These are phyloP conservation scores for Remersonia thermophila DNA, from an alignment of 2,329 filamentous ascomycete species.

Conservation along the genomic window DNA sequence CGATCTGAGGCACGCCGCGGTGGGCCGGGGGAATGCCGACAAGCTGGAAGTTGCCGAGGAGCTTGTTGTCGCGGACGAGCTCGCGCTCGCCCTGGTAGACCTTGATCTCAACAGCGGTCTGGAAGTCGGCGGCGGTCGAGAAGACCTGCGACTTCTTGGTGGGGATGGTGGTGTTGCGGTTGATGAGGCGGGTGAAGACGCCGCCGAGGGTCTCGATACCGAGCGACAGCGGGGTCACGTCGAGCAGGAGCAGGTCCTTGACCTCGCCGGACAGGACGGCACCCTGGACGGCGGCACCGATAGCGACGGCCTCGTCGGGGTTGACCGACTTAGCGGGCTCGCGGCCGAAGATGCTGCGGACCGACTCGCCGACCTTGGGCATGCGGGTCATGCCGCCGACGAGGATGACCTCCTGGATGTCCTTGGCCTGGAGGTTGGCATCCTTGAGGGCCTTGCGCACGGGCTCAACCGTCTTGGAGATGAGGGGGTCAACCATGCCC, in stretches of 20 bases:
- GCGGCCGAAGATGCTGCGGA: slow-evolving; percentile 93
- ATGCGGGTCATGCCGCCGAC: slow-evolving; percentile 99
- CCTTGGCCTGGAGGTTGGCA: slow-evolving; percentile 77
- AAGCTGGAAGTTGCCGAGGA: slow-evolving; percentile 98
- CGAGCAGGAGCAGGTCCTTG: slow-evolving; percentile 87
- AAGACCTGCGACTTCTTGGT: slow-evolving; percentile 99
- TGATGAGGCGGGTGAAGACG: slow-evolving; percentile 96
- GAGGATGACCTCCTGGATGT: slow-evolving; percentile 95
- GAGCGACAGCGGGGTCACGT: slow-evolving; percentile 90
- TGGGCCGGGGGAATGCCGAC: slow-evolving; percentile 93
- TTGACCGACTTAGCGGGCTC: slow-evolving; percentile 97
- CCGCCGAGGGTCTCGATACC: slow-evolving; percentile 97
- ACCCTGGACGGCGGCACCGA: slow-evolving; percentile 94
- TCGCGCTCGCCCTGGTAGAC: slow-evolving; percentile 99
- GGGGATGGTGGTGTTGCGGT: slow-evolving; percentile 97
- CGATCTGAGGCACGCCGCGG: slow-evolving; percentile 89
- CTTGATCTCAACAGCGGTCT: slow-evolving; percentile 98
- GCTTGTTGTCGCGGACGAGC: slow-evolving; percentile 96
- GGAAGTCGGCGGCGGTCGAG: slow-evolving; percentile 95
- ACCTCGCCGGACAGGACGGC: slow-evolving; percentile 93
- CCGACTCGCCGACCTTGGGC: slow-evolving; percentile 93
- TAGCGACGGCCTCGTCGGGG: slow-evolving; percentile 95
- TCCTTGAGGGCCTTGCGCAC: slow-evolving; percentile 97
- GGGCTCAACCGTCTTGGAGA: slow-evolving; percentile 75
- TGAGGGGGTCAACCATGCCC: slow-evolving; percentile 80